A percentile compares a stretch with the other conserved stretches of the same genome.
These are phyloP conservation scores for Tubosaeta brunneosetosa DNA, from an alignment of 768 basidiomycete genomes.

Conservation along the genomic window DNA sequence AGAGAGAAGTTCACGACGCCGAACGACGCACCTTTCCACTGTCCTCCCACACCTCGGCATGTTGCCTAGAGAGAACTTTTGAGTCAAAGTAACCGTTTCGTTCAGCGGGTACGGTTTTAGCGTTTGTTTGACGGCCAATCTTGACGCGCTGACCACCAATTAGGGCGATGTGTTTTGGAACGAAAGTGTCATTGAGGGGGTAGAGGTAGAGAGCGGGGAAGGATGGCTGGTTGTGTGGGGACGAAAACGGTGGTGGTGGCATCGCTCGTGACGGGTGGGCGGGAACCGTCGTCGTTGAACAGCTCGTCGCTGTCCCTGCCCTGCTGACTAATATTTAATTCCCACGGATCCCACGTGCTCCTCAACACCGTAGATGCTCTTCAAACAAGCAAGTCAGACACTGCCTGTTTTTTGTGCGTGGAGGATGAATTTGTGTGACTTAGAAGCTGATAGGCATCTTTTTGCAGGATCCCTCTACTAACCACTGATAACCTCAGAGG, in stretches of 20 bases:
- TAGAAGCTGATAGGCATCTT: too few species aligned
- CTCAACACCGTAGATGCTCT: too few species aligned
- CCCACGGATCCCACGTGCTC: slow-evolving; percentile 3
- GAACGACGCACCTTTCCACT: slow-evolving; percentile 61
- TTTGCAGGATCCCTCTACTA: too few species aligned
- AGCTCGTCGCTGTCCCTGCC: slow-evolving; percentile 9
- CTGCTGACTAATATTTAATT: slow-evolving; percentile 6
- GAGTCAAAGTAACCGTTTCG: slow-evolving; percentile 97
- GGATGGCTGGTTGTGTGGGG: slow-evolving; percentile 22
- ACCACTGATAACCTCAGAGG: too few species aligned
- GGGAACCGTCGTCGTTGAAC: slow-evolving; percentile 13
- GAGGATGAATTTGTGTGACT: too few species aligned
- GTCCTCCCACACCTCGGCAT: slow-evolving; percentile 99
- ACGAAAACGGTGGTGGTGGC: slow-evolving; percentile 32
- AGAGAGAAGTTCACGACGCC: slow-evolving; percentile 1
- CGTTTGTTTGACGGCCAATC: slow-evolving; percentile 95
- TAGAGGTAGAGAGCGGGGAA: slow-evolving; percentile 65
- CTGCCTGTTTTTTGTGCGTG: too few species aligned
- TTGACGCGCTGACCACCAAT: slow-evolving; percentile 61
- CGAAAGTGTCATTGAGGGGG: slow-evolving; percentile 91
- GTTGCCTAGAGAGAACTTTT: slow-evolving; percentile 89
- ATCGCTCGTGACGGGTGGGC: slow-evolving; percentile 20
- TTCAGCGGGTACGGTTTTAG: slow-evolving; percentile 89
- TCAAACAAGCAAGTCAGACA: too few species aligned
- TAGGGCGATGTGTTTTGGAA: slow-evolving; percentile 91